Conservation (phyloP, 306 rosid species). For the Casuarina glauca region DNA sequence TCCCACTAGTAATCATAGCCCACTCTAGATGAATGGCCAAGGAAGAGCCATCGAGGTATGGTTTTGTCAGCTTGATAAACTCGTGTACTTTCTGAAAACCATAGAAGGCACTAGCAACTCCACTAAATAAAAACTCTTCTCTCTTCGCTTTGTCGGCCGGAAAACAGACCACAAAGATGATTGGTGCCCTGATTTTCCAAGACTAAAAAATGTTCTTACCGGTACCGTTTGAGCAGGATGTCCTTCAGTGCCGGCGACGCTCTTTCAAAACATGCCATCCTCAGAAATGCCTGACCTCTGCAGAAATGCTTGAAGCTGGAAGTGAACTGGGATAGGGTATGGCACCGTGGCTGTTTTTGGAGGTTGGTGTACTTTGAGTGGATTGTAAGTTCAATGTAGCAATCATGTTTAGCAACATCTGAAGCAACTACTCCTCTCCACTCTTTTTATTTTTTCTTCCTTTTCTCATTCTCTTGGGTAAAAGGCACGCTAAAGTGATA, state of each 20-base stretch:
- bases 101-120: not conserved
- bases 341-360: slow-evolving; percentile 21
- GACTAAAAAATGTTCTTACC: slow-evolving; percentile 44
- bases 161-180: not conserved
- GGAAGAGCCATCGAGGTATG: not conserved
- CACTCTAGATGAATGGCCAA: not conserved
- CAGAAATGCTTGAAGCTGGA: slow-evolving; percentile 2
- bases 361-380: slow-evolving; percentile 49
- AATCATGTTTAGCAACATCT: slow-evolving; percentile 64
- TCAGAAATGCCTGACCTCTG: slow-evolving; percentile 19
- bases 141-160: not conserved
- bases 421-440: slow-evolving; percentile 46
- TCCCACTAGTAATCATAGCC: not conserved
- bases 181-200: not conserved
- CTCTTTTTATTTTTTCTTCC: not conserved
- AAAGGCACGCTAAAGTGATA: slow-evolving; percentile 1
- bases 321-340: slow-evolving; percentile 27
- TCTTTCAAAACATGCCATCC: slow-evolving; percentile 81
- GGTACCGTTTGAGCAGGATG: slow-evolving; percentile 63
- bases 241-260: slow-evolving; percentile 75
- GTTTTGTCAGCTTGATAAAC: not conserved
- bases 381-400: slow-evolving; percentile 47
- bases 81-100: not conserved
- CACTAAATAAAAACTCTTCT: not conserved
- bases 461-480: slow-evolving; percentile 9